These are phyloP conservation scores for Linum trigynum DNA, from an alignment of 345 rosid species.

Conservation along the genomic window DNA sequence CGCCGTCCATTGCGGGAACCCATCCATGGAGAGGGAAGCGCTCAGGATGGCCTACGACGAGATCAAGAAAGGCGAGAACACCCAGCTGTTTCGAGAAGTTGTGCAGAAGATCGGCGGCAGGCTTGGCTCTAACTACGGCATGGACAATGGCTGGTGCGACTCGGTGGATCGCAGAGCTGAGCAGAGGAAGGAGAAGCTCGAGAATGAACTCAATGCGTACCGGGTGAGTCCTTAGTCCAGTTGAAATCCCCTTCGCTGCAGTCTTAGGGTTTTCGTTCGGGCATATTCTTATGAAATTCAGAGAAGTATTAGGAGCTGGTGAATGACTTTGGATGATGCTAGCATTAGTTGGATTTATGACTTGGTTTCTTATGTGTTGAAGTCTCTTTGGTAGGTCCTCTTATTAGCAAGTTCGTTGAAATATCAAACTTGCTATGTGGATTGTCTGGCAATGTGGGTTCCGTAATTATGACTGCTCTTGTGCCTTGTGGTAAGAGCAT, in stretches of 20 bases:
- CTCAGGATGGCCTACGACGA: slow-evolving; percentile 91
- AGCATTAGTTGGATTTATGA: not conserved
- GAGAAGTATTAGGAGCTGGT: not conserved
- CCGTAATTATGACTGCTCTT: no score
- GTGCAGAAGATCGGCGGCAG: slow-evolving; percentile 60
- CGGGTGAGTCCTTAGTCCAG: slow-evolving; percentile 38
- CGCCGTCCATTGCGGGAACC: slow-evolving; percentile 61
- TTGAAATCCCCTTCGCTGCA: no score
- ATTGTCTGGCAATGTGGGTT: no score
- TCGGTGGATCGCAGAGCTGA: slow-evolving; percentile 67
- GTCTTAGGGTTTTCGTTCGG: not conserved
- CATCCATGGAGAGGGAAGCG: slow-evolving; percentile 68
- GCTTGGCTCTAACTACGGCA: slow-evolving; percentile 50
- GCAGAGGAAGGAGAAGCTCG: slow-evolving; percentile 77
- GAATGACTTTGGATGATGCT: not conserved
- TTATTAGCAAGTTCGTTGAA: no score
- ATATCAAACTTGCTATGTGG: no score
- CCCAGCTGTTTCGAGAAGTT: slow-evolving; percentile 69
- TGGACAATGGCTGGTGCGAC: slow-evolving; percentile 72
- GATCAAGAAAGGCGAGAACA: slow-evolving; percentile 91
- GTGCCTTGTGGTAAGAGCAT: no score
- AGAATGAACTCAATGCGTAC: slow-evolving; percentile 88
- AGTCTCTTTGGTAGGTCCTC: not conserved
- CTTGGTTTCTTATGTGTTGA: no score
- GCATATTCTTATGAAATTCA: not conserved